Conservation (phyloP, 2,329 filamentous ascomycete genomes). For the Curvularia verruculosa region DNA sequence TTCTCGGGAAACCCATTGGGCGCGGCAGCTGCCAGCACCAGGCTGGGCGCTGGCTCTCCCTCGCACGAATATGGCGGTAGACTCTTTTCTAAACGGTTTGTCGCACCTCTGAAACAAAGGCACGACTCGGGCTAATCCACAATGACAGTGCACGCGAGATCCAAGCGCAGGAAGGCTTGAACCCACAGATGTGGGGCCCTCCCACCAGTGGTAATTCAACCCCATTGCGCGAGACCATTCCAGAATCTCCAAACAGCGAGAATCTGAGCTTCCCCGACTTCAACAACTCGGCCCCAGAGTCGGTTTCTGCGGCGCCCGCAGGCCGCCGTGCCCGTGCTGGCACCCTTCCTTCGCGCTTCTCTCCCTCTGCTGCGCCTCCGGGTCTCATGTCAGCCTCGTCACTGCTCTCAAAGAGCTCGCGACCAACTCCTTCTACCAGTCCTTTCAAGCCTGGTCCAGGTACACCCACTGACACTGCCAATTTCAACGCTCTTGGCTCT, state of each 20-base stretch:
- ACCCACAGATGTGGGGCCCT: conserved; percentile 81
- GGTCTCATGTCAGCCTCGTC: conserved; percentile 60
- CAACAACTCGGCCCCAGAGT: conserved; percentile 71
- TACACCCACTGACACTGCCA: conserved; percentile 45
- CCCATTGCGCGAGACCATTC: conserved; percentile 94
- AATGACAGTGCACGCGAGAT: conserved; percentile 83
- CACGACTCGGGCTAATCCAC: conserved; percentile 38
- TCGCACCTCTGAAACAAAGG: conserved; percentile 43
- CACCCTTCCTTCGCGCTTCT: conserved; percentile 94
- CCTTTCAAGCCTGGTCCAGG: conserved; percentile 75
- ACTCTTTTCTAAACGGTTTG: conserved; percentile 91
- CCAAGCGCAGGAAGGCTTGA: conserved; percentile 90
- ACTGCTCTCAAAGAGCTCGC: conserved; percentile 75
- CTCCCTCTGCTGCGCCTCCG: conserved; percentile 71
- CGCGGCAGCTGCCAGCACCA: conserved; percentile 60
- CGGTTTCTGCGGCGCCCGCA: conserved; percentile 63
- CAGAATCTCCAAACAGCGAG: conserved; percentile 89
- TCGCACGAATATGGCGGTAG: conserved; percentile 84
- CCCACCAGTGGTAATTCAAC: conserved; percentile 96
- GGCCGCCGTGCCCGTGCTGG: conserved; percentile 85
- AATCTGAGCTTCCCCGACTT: conserved; percentile 96
- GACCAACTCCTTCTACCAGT: conserved; percentile 84
- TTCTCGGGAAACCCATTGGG: conserved; percentile 69
- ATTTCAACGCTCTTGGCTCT: conserved; percentile 56
- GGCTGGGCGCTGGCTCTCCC: conserved; percentile 92